Percentiles rank a stretch among this genome's conserved stretches.
Evolutionary conservation across 2,329 filamentous ascomycete species (phyloP).

Genomic region (Clonostachys sp.): DNA sequence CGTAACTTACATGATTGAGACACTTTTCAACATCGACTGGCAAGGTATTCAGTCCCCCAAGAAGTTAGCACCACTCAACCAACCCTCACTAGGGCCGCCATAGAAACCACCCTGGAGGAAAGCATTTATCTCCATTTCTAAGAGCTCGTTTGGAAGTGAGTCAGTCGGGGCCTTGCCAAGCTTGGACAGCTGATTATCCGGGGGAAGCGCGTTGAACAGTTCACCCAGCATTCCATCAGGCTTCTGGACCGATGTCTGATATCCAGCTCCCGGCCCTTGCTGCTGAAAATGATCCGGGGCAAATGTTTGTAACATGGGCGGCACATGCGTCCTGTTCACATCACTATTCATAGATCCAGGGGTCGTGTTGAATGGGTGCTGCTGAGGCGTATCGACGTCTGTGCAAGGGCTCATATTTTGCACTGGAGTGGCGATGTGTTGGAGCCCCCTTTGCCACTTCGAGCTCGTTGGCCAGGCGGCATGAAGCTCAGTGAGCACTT

Average conservation of each 20-base stretch:
- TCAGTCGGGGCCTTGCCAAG: slow-evolving; percentile 5
- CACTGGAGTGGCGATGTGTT: slow-evolving; percentile 10
- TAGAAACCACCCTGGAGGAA: slow-evolving; percentile 7
- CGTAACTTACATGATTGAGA: too few species aligned
- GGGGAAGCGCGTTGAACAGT: slow-evolving; percentile 5
- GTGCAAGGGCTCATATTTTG: background rate
- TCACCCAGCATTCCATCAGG: slow-evolving; percentile 6
- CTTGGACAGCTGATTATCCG: slow-evolving; percentile 1
- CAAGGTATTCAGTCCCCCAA: too few species aligned
- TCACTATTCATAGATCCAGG: slow-evolving; percentile 3
- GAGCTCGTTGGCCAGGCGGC: slow-evolving; percentile 15
- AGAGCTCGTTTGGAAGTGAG: slow-evolving; percentile 1
- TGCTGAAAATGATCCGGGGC: background rate
- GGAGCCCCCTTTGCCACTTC: slow-evolving; percentile 11
- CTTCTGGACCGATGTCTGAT: too few species aligned
- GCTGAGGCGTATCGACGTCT: too few species aligned
- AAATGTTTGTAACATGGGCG: background rate
- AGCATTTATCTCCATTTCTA: slow-evolving; percentile 7
- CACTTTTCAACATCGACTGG: too few species aligned
- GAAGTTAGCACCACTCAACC: background rate
- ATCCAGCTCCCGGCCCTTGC: background rate
- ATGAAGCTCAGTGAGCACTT: slow-evolving; percentile 14
- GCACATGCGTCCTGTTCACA: background rate
- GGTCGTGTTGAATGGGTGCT: too few species aligned
- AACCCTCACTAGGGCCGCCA: slow-evolving; percentile 4